Base-by-base conservation (phyloP, 805 yeast species). In the Ogataea thermomethanolica region DNA sequence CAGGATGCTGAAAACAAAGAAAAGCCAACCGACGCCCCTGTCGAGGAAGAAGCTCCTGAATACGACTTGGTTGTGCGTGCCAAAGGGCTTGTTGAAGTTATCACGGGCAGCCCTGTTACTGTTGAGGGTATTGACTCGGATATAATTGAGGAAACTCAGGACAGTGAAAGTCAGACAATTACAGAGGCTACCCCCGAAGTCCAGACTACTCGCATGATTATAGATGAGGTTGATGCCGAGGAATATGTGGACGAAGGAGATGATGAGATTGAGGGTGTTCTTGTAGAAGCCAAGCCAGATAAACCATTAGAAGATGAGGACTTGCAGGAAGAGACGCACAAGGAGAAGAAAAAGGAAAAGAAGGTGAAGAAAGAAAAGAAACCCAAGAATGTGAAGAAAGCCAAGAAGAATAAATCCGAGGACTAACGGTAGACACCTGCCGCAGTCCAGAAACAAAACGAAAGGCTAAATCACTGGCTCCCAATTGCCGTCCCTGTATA, bases 61-160 rank as follows among this genome's bases (percentile, higher is more conserved):
- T 57, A 52, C 25, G 71, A 68, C 12, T 67, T 67, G 42, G 76
- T 71, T 1, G 37, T 57, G 11, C 60, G 73, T 44, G 75, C 78
- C 38, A 60, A 62, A 39, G 52, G 46, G 12, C 49, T 74, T 25
- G 45, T 69, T 20, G 48, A 55, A 29, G 50, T 54, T 0, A 49
- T 73, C 46, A 58, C 62, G 3, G 75, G 62, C 8, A 70, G 67
- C 33, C 55, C 45, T 15, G 38, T 70, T 5, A 49, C 33, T 11
- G 45, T 72, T 35, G 60, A 56, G 44, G 73, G 73, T 8, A 42
- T 29, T n/a, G 47, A 34, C 7, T 54, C 36, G 17, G 50, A 33
- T n/a, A 32, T 31, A 14, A 43, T 24, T 27, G 43, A 34, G 14
- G 44, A 23, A 12, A 26, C 8, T 7, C 29, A 26, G 21, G 17